Evolutionary conservation across 106 monocot species (phyloP), one percentile per base, ranked within the genome.

Genomic region (Dendrobium officinale): DNA sequence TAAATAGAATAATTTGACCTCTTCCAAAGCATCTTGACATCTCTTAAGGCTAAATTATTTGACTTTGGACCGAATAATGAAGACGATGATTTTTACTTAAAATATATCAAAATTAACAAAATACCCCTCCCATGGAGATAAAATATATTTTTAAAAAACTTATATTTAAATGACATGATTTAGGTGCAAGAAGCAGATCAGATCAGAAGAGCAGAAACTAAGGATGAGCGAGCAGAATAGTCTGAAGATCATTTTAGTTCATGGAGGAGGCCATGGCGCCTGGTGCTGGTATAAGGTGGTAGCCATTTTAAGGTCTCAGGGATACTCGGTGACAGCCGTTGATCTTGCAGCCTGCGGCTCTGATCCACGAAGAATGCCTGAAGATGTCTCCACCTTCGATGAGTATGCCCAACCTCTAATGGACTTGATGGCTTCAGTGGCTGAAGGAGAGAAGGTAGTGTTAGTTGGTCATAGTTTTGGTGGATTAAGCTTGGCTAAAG

Each of bases 211-310:
- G 11, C 2, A 48, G 48, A 11, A 51, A 15, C 51, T 11, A 51
- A 51, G 51, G 51, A 51, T 13, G 51, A 31, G 2, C 31, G 68
- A 68, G 68, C 29, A 68, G 29, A 24, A 68, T 9, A 4, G 4
- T 29, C 6, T 68, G 73, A 37, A 26, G 19, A 81, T 88, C 27
- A 29, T 87, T 31, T 83, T 88, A 1, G 88, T 83, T 13, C 90
- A 90, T 68, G 90, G 90, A 15, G 22, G 54, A 20, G 78, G 85
- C 47, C 87, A 83, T n/a, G 90, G 90, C 2, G 90, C 87, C 8
- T 90, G 90, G 87, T 82, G 81, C 75, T 90, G 90, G 87, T 90
- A 87, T 79, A 90, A 83, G 79, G 75, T 90, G 4, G 49, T 79
- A 9, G 70, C 78, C 5, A 29, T 68, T 0, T 78, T 90, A 5